A percentile compares a stretch with the other conserved stretches of the same genome.
These are phyloP conservation scores for Pythium coloratum DNA, from an alignment of 352 stramenopile genomes.

Conservation along the genomic window DNA sequence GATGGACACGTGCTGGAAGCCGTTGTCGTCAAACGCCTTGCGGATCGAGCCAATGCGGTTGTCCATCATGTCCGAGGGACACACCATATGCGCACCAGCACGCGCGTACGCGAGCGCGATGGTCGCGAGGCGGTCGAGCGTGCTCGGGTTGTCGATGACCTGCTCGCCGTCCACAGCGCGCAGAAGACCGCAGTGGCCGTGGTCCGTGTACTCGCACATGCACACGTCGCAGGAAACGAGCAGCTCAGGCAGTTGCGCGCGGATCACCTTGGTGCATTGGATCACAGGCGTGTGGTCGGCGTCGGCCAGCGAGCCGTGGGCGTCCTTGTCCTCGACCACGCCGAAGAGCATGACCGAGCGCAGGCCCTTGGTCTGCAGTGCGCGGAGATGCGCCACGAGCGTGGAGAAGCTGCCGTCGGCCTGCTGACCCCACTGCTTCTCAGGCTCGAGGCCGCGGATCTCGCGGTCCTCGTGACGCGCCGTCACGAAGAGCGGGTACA, in stretches of 20 bases:
- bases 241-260: constrained; percentile 65
- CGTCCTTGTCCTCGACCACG: constrained; percentile 85
- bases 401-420: constrained; percentile 64
- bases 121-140: constrained; percentile 94
- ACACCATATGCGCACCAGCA: constrained; percentile 98
- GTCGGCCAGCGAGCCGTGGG: constrained; percentile 70
- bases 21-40: constrained; percentile 93
- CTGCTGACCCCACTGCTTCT: constrained; percentile 83
- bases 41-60: constrained; percentile 96
- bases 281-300: constrained; percentile 79
- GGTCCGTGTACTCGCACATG: constrained; percentile 91
- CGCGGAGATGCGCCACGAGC: constrained; percentile 71
- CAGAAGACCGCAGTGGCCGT: constrained; percentile 85
- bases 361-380: constrained; percentile 71
- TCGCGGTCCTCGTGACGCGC: constrained; percentile 58
- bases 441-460: constrained; percentile 81
- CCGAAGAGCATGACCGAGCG: constrained; percentile 89
- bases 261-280: constrained; percentile 60
- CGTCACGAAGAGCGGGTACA: constrained; percentile 91
- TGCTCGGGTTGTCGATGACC: constrained; percentile 96
- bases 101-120: constrained; percentile 95
- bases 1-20: constrained; percentile 98
- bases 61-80: constrained; percentile 97
- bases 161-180: constrained; percentile 91
- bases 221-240: constrained; percentile 87